Evolutionary conservation across 106 monocot genomes (phyloP), one percentile per base, ranked within the genome.

Genomic region (Dendrobium catenatum): DNA sequence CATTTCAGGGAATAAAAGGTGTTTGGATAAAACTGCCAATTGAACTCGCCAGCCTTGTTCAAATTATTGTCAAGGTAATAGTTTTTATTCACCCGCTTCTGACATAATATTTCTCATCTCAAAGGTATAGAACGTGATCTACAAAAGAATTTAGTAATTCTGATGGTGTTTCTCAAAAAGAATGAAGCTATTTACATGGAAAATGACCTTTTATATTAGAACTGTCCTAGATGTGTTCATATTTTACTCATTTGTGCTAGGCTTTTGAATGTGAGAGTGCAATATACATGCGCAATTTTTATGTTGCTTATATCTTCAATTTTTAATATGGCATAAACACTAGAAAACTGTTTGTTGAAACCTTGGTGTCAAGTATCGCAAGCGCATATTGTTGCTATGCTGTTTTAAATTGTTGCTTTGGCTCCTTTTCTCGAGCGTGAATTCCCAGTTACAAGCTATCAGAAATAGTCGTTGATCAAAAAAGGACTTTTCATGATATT

Each of bases 11-110:
- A 78, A 89, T 82, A 85, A 89, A 55, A 80, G 94, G 96, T 74
- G 84, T 94, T 73, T 97, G 96, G 96, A 88, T 97, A 81, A 97
- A 97, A 80, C 82, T 97, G 86, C 90, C 96, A 2, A 89, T 90
- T 67, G 79, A 86, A 41, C 89, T 92, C 70, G 83, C 88, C 42
- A 90, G 88, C 88, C 88, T 97, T 79, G 89, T 92, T 89, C 92
- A 90, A 77, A 82, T 85, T 27, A 88, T 84, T 51, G 88, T 97
- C 24, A 83, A 97, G 94, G 96, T 94, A 86, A 79, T 15, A 73
- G 67, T 26, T 80, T 46, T 46, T 78, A 48, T 87, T 29, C 27
- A 59, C 72, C 26, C 29, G 31, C n/a, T 47, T 5, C 10, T 73
- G 19, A 68, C 11, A 31, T 27, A 68, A n/a, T 68, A 9, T 68